Evolutionary conservation across 1,284 basidiomycete genomes (phyloP).

Genomic region (Ustilago sp.): DNA sequence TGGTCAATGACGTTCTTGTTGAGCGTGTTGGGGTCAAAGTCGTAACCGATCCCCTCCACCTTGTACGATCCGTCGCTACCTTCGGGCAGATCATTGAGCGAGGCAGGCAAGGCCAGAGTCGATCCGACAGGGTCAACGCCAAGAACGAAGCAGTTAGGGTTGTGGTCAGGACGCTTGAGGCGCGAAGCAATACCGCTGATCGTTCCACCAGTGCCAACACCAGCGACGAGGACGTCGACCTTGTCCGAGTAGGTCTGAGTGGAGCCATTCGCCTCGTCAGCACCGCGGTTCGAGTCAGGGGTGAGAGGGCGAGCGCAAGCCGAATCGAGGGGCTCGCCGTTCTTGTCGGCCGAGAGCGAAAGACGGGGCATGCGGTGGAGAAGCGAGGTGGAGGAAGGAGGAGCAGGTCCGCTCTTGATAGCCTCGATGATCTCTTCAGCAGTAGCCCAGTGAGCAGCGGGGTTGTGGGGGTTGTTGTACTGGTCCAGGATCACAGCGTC

Average conservation of each 20-base stretch:
- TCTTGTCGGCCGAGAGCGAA: constrained; percentile 17
- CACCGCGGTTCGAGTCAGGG: constrained; percentile 49
- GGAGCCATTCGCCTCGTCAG: constrained; percentile 36
- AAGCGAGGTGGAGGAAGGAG: constrained; percentile 55
- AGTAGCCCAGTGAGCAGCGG: constrained; percentile 57
- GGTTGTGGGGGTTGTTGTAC: constrained; percentile 77
- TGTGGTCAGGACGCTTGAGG: constrained; percentile 72
- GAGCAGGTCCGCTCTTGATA: constrained; percentile 72
- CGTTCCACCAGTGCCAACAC: constrained; percentile 95
- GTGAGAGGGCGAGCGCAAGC: constrained; percentile 42
- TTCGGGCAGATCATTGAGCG: constrained; percentile 74
- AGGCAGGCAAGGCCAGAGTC: constrained; percentile 81
- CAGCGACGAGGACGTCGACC: constrained; percentile 86
- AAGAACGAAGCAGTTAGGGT: constrained; percentile 73
- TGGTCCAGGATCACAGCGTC: constrained; percentile 92
- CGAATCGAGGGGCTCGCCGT: constrained; percentile 23
- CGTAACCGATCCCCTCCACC: constrained; percentile 88
- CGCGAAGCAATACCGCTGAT: constrained; percentile 87
- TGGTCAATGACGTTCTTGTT: constrained; percentile 58
- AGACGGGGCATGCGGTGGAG: constrained; percentile 70
- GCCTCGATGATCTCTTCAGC: constrained; percentile 76
- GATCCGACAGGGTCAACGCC: constrained; percentile 94
- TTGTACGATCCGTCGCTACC: constrained; percentile 78
- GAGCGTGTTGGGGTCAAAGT: constrained; percentile 62
- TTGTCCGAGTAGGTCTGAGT: constrained; percentile 35